These are phyloP conservation scores for Henningerozyma blattae DNA, from an alignment of 805 yeast species.

Conservation along the genomic window DNA sequence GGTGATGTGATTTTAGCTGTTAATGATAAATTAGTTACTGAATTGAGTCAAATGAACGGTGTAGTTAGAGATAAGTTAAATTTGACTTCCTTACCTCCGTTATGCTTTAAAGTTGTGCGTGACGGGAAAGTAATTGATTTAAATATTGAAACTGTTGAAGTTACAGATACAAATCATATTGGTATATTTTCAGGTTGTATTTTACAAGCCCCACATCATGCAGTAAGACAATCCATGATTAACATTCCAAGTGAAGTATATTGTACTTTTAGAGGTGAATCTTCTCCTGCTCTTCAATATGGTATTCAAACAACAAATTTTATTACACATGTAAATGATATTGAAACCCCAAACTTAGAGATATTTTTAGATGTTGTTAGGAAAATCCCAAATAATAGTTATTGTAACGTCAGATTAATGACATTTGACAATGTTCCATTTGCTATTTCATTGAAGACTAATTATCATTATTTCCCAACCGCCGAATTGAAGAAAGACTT, in stretches of 20 bases:
- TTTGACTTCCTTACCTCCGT: constrained; percentile 22
- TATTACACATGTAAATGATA: constrained; percentile 80
- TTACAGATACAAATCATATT: constrained; percentile 52
- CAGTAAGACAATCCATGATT: constrained; percentile 74
- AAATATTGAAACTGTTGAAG: constrained; percentile 50
- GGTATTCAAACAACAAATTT: constrained; percentile 70
- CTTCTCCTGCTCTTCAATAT: constrained; percentile 81
- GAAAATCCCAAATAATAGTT: constrained; percentile 64
- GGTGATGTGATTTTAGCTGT: constrained; percentile 75
- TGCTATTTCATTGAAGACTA: constrained; percentile 76
- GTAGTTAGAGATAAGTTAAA: constrained; percentile 28
- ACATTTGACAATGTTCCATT: constrained; percentile 79
- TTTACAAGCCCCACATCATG: constrained; percentile 83
- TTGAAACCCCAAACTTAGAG: constrained; percentile 56
- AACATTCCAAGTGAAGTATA: constrained; percentile 76
- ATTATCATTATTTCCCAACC: constrained; percentile 81
- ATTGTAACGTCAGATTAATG: constrained; percentile 68
- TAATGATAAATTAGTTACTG: constrained; percentile 50
- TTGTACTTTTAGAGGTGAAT: constrained; percentile 58
- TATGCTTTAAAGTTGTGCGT: constrained; percentile 54
- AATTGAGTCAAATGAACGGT: constrained; percentile 52
- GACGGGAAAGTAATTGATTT: constrained; percentile 52
- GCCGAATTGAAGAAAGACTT: constrained; percentile 41
- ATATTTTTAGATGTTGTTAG: constrained; percentile 57
- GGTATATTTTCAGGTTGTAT: constrained; percentile 78